Conservation (phyloP, 192 early-diverging fungal genomes). For the Gigaspora rosea region DNA sequence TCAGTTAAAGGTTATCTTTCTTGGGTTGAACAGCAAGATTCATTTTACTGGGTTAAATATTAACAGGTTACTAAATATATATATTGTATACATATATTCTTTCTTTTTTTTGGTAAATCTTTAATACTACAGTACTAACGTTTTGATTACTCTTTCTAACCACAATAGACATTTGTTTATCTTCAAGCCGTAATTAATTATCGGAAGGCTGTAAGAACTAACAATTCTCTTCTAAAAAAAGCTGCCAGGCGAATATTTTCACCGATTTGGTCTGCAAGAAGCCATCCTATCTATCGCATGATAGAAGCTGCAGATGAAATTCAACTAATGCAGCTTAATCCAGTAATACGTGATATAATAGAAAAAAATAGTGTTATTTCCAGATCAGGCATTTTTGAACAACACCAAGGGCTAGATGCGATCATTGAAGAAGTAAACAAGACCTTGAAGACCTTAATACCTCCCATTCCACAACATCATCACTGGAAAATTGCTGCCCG, state of each 20-base stretch:
- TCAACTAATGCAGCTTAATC: slow-evolving; percentile 6
- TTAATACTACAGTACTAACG: neutral
- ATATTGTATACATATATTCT: neutral
- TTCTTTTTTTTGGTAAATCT: neutral
- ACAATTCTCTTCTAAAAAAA: slow-evolving; percentile 2
- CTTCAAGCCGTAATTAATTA: slow-evolving; percentile 24
- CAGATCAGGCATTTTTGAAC: neutral
- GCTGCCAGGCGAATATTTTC: slow-evolving; percentile 5
- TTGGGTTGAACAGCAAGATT: slow-evolving; percentile 13
- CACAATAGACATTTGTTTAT: neutral
- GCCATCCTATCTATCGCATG: slow-evolving; percentile 6
- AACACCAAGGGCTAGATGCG: slow-evolving; percentile 11
- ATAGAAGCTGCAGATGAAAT: slow-evolving; percentile 22
- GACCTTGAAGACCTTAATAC: slow-evolving; percentile 6
- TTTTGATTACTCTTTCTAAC: too few relatives aligned
- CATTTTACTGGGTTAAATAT: slow-evolving; percentile 14
- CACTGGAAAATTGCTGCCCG: slow-evolving; percentile 8
- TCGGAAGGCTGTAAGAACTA: neutral
- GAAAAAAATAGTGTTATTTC: neutral
- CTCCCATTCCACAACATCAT: neutral
- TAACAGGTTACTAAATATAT: slow-evolving; percentile 7
- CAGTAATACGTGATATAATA: slow-evolving; percentile 1
- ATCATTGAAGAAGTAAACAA: slow-evolving; percentile 11
- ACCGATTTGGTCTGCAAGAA: slow-evolving; percentile 18
- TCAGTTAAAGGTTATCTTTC: neutral